Percentiles rank a stretch among this genome's conserved stretches.
Evolutionary conservation across 768 basidiomycete species (phyloP).

Genomic region (Leucocoprinus birnbaumii): DNA sequence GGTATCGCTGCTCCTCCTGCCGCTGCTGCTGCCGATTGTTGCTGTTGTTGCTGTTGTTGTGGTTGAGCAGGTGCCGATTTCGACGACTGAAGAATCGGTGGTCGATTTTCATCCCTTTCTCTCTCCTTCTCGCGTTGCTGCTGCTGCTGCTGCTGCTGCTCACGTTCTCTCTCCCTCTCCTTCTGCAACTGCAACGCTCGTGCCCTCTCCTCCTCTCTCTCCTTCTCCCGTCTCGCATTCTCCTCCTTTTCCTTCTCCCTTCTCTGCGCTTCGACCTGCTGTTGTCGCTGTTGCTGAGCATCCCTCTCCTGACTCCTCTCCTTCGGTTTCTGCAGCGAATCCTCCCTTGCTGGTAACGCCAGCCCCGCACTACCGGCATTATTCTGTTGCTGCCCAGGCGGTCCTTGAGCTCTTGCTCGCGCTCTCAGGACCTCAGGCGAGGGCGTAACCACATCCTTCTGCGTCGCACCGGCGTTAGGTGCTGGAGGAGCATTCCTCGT

Average conservation of each 20-base stretch:
- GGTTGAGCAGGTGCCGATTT: constrained; percentile 44
- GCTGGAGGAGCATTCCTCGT: constrained; percentile 69
- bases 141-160: constrained; percentile 21
- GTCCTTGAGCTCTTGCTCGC: constrained; percentile 58
- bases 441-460: constrained; percentile 51
- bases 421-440: constrained; percentile 65
- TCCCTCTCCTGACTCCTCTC: constrained; percentile 7
- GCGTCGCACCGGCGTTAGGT: constrained; percentile 49
- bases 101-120: constrained; percentile 22
- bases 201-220: constrained; percentile 25
- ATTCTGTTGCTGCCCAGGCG: constrained; percentile 19
- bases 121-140: constrained; percentile 20
- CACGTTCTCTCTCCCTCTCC: constrained; percentile 27
- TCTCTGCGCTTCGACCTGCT: constrained; percentile 17
- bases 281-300: constrained; percentile 24
- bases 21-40: background rate
- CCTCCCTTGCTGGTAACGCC: constrained; percentile 44
- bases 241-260: constrained; percentile 5
- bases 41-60: background rate
- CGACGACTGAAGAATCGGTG: constrained; percentile 23
- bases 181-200: constrained; percentile 13
- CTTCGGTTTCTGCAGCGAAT: constrained; percentile 33
- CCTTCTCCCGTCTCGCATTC: constrained; percentile 16
- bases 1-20: constrained; percentile 46
- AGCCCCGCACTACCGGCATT: constrained; percentile 15